Evolutionary conservation across 208 protist species (phyloP).

Genomic region (Leishmania mexicana): DNA sequence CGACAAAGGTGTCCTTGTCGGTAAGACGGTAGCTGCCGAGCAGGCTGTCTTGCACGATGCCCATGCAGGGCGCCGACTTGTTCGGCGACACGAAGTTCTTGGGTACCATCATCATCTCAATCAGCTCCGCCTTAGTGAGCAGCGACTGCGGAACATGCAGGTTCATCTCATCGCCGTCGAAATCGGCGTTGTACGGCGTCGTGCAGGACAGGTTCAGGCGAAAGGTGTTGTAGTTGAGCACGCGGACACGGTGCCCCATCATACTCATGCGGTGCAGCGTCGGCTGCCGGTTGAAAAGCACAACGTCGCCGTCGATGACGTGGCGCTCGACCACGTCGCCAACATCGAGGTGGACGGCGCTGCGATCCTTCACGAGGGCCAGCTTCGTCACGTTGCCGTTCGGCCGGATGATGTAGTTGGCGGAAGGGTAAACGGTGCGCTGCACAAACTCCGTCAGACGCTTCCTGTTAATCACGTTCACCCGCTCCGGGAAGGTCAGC

Average conservation of each 20-base stretch:
- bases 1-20: conserved; percentile 96
- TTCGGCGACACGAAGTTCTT: conserved; percentile 99
- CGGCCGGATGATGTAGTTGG: conserved; percentile 93
- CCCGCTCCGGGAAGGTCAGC: conserved; percentile 99
- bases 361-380: conserved; percentile 68
- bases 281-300: conserved; percentile 99
- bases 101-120: conserved; percentile 99
- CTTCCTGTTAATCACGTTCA: conserved; percentile 98
- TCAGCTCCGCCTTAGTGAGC: conserved; percentile 96
- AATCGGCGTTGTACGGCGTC: conserved; percentile 99
- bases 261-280: conserved; percentile 99
- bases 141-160: conserved; percentile 99
- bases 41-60: conserved; percentile 99
- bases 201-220: conserved; percentile 99
- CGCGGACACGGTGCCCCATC: conserved; percentile 98
- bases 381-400: conserved; percentile 94
- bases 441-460: conserved; percentile 94
- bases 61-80: conserved; percentile 98
- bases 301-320: conserved; percentile 98
- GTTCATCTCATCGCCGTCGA: conserved; percentile 99
- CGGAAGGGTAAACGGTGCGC: conserved; percentile 96
- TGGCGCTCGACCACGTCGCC: conserved; percentile 98
- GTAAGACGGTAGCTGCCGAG: conserved; percentile 96
- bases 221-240: conserved; percentile 99
- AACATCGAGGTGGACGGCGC: conserved; percentile 90